Base-by-base conservation (phyloP, 192 early-diverging fungal genomes). In the Endogone sp. region DNA sequence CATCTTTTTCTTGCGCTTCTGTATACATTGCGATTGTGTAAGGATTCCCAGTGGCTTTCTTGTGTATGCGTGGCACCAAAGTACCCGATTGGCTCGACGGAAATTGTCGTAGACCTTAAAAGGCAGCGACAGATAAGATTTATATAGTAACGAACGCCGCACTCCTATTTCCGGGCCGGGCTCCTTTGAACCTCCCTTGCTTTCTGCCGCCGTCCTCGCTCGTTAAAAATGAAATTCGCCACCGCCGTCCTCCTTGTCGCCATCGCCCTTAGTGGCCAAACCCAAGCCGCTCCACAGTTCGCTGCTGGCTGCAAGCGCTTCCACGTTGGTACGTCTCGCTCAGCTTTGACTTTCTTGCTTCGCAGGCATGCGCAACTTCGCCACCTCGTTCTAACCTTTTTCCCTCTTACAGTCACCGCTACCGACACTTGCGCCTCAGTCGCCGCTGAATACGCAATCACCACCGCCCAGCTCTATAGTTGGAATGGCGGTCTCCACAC, bases 401-500 rank as follows among this genome's bases (percentile, higher is more conserved):
- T n/a, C 10, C 21, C 10, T 21, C 24, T 1, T 49, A 23, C 21
- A 60, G 59, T 60, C 24, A 10, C 6, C 22, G 24, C 59, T 21
- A 2, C 10, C 59, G 59, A 60, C 27, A 60, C 9, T 21, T 60
- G 59, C 59, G 59, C 22, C 59, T 16, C 10, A 8, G 24, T 60
- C 2, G 59, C 59, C 8, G 22, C 59, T 28, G 8, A 23, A 23
- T 60, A 60, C 27, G 59, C 9, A 6, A 60, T 60, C 59, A 60
- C 59, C 59, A 23, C 22, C 22, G 21, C 59, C 21, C 24, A 60
- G 22, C 27, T 60, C 10, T 60, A 11, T 21, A 16, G 8, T 21
- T 60, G 59, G 59, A 60, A 60, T 21, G 59, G 27, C 59, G 59
- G 59, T 60, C 59, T 60, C 59, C 59, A 60, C 59, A 26, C 59